Base-by-base conservation (phyloP, 2,329 filamentous ascomycete species). In the Aspergillus sp. region DNA sequence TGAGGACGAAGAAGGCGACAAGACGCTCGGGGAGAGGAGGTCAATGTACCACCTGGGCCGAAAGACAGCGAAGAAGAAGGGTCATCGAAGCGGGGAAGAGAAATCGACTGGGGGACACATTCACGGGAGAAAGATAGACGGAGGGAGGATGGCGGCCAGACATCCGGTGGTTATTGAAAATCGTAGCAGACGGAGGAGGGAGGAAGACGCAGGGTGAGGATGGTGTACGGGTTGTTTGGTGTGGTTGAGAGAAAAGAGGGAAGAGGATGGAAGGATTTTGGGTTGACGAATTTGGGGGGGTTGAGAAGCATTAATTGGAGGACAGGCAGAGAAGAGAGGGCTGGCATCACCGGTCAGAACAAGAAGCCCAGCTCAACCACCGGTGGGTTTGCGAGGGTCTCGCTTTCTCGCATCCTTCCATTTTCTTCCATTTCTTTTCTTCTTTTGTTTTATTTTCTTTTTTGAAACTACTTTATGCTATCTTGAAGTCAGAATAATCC, bases 31-130 rank as follows among this genome's bases (percentile, higher is more conserved):
- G 51, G 52, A 49, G 49, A 56, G 49, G 56, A 56, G 54, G 59
- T 65, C 60, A 62, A 58, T 61, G 57, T 62, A 66, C 59, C 61
- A 61, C 62, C 57, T 56, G 57, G 58, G 53, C 59, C 59, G 57
- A 52, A 56, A 52, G 51, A 56, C 49, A 53, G 50, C 47, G 48
- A 49, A 54, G 52, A 53, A 50, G 55, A 54, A 58, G 47, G 61
- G 55, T 64, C 67, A 70, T 70, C 58, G 65, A 68, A 66, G 63
- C 66, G 65, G 64, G 65, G 57, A 53, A 53, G 40, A 54, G 50
- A 48, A 44, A 50, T 44, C 41, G 40, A 46, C 36, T 52, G 47
- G 48, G 47, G 50, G 46, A 43, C 51, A 48, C 44, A 47, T 50
- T 52, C 54, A 57, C 52, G 46, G 45, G 45, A 44, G 48, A 46